phyloP scores from a whole-genome alignment of 345 rosid genomes.

The Pistacia atlantica region DNA sequence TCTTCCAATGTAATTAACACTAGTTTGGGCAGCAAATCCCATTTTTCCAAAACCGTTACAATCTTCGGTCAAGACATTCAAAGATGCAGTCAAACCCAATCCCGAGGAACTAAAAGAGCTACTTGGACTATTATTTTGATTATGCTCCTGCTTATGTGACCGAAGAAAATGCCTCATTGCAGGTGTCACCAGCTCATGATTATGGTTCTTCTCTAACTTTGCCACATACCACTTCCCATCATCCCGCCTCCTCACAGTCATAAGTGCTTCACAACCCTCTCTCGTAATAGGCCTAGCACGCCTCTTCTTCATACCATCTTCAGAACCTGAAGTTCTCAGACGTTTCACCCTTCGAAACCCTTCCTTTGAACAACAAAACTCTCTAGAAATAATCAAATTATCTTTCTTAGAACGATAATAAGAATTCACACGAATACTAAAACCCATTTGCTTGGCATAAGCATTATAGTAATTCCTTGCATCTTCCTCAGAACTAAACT shows the following conservation, averaged over 20 bases:
- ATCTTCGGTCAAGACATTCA: conserved; percentile 16
- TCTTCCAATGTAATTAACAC: conserved; percentile 24
- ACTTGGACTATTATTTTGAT: conserved; percentile 17
- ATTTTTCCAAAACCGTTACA: conserved; percentile 24
- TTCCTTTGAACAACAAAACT: conserved; percentile 34
- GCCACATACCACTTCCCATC: conserved; percentile 30
- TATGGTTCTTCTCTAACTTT: conserved; percentile 32
- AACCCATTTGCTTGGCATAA: conserved; percentile 31
- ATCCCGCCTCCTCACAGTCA: conserved; percentile 29
- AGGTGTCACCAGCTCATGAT: conserved; percentile 30
- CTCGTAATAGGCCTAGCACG: conserved; percentile 32
- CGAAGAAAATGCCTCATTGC: conserved; percentile 31
- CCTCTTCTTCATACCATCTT: conserved; percentile 21
- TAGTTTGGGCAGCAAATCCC: conserved; percentile 15
- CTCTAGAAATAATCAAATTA: conserved; percentile 28
- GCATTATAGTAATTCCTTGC: conserved; percentile 35
- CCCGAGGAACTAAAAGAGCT: conserved; percentile 12
- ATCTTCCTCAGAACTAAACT: conserved; percentile 34
- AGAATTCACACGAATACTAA: conserved; percentile 33
- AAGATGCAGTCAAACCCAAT: conserved; percentile 9
- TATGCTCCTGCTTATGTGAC: conserved; percentile 26
- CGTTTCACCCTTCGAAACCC: conserved; percentile 26
- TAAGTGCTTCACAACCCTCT: conserved; percentile 33
- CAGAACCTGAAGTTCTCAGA: conserved; percentile 5
- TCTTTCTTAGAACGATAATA: conserved; percentile 36